These are phyloP conservation scores for Penicillium longicatenatum DNA, from an alignment of 495 filamentous ascomycete species.

Conservation along the genomic window DNA sequence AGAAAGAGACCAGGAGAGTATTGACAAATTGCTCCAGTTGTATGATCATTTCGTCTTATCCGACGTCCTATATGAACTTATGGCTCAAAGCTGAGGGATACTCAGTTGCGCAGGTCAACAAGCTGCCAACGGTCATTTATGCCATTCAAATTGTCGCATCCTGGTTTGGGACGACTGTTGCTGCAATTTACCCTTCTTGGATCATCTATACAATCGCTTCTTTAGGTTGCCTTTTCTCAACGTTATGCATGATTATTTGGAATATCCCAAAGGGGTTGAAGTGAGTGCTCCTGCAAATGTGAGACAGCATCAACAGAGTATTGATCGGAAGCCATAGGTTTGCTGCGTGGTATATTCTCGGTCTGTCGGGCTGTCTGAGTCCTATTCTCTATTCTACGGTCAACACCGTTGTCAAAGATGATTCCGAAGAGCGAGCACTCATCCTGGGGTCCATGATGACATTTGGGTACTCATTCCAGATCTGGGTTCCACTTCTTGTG, in stretches of 20 bases:
- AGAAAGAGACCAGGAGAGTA: background rate
- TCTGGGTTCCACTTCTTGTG: constrained; percentile 47
- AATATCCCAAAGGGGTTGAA: constrained; percentile 44
- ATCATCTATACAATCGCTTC: constrained; percentile 39
- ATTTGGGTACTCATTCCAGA: constrained; percentile 51
- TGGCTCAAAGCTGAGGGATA: constrained; percentile 53
- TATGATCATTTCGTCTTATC: constrained; percentile 48
- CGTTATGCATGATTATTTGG: constrained; percentile 49
- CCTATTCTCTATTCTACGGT: constrained; percentile 50
- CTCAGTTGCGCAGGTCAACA: constrained; percentile 47
- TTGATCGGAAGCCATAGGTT: constrained; percentile 28
- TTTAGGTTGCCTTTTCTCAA: constrained; percentile 38
- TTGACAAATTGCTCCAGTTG: constrained; percentile 22
- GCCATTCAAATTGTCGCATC: constrained; percentile 47
- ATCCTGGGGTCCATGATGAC: constrained; percentile 55
- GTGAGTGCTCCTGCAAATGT: constrained; percentile 20
- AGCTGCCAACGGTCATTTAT: constrained; percentile 45
- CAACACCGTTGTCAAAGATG: constrained; percentile 47
- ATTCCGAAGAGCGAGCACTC: constrained; percentile 48
- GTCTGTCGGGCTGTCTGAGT: constrained; percentile 41
- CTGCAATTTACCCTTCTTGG: constrained; percentile 50
- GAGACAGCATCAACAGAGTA: background rate
- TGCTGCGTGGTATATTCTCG: constrained; percentile 49
- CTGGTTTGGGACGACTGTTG: constrained; percentile 47
- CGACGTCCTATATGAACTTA: constrained; percentile 44